Conservation (phyloP, 2,329 filamentous ascomycete genomes). For the Mycocentrospora acerina region DNA sequence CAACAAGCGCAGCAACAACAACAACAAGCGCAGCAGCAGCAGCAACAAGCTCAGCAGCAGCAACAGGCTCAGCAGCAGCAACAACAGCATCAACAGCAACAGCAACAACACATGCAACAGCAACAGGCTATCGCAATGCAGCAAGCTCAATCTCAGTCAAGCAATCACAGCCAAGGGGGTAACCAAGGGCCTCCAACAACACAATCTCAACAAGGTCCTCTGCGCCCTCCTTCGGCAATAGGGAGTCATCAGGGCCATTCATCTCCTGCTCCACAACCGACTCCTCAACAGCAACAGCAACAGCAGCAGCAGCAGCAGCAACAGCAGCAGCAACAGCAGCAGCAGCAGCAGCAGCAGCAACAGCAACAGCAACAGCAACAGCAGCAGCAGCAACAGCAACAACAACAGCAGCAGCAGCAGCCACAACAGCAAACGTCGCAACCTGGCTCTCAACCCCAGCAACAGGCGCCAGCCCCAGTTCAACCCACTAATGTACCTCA, state of each 20-base stretch:
- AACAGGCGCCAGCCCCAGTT: slow-evolving; percentile 44
- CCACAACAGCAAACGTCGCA: slow-evolving; percentile 42
- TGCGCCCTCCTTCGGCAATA: slow-evolving; percentile 43
- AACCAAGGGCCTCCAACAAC: slow-evolving; percentile 41
- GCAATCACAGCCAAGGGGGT: slow-evolving; percentile 49
- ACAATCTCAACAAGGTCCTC: slow-evolving; percentile 40
- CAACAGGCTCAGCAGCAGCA: slow-evolving; percentile 41
- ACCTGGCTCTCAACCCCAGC: slow-evolving; percentile 47
- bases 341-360: slow-evolving; percentile 37
- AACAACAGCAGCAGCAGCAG: slow-evolving; percentile 33
- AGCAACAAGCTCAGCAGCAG: slow-evolving; percentile 41
- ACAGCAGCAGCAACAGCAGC: slow-evolving; percentile 45
- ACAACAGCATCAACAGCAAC: slow-evolving; percentile 44
- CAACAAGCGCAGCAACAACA: slow-evolving; percentile 47
- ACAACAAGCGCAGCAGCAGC: slow-evolving; percentile 15
- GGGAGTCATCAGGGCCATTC: slow-evolving; percentile 42
- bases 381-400: slow-evolving; percentile 28
- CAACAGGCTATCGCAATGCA: slow-evolving; percentile 49
- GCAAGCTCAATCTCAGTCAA: slow-evolving; percentile 51
- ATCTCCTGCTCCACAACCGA: slow-evolving; percentile 41
- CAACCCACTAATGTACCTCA: slow-evolving; percentile 37
- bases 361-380: slow-evolving; percentile 29
- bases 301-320: slow-evolving; percentile 43
- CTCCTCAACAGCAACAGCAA: slow-evolving; percentile 40
- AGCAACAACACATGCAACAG: slow-evolving; percentile 41